A percentile compares a stretch with the other conserved stretches of the same genome.
Conservation (phyloP, 768 basidiomycete species). For the Fomitopsis serialis region DNA sequence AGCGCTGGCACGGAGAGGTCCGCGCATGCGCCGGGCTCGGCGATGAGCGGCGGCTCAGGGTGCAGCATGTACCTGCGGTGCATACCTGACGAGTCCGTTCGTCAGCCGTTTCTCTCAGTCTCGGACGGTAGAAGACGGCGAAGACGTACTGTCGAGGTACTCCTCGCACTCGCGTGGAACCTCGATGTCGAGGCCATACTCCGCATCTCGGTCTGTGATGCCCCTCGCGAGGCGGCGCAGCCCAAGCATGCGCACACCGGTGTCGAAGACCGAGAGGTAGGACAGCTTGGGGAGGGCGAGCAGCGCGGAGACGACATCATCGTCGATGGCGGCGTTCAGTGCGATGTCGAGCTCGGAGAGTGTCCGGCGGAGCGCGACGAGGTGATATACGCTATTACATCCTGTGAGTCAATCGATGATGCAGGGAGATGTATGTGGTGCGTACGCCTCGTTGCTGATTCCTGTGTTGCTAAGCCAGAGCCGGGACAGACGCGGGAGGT, state of each 20-base stretch:
- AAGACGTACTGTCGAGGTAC: slow-evolving; percentile 44
- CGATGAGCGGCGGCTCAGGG: slow-evolving; percentile 44
- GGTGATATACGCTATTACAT: slow-evolving; percentile 46
- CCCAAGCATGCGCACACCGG: slow-evolving; percentile 51
- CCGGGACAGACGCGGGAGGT: slow-evolving; percentile 43
- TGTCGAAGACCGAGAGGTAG: slow-evolving; percentile 49
- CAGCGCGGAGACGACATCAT: slow-evolving; percentile 54
- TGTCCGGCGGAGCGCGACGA: slow-evolving; percentile 49
- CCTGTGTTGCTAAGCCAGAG: slow-evolving; percentile 47
- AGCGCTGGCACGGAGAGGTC: slow-evolving; percentile 43
- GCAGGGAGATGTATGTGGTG: neutral
- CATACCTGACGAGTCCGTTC: slow-evolving; percentile 31
- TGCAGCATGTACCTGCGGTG: slow-evolving; percentile 42
- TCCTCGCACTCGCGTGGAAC: slow-evolving; percentile 46
- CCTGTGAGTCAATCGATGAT: neutral
- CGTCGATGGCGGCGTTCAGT: slow-evolving; percentile 45
- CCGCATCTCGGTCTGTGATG: slow-evolving; percentile 25
- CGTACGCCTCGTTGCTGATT: slow-evolving; percentile 60
- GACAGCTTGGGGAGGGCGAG: slow-evolving; percentile 40
- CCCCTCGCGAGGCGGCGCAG: slow-evolving; percentile 43
- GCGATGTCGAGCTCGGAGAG: slow-evolving; percentile 48
- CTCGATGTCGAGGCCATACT: slow-evolving; percentile 38
- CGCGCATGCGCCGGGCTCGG: slow-evolving; percentile 33
- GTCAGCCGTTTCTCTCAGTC: neutral
- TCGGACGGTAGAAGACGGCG: neutral